A percentile compares a stretch with the other conserved stretches of the same genome.
Evolutionary conservation across 2,329 filamentous ascomycete genomes (phyloP).

Genomic region (Didymellaceae sp.): DNA sequence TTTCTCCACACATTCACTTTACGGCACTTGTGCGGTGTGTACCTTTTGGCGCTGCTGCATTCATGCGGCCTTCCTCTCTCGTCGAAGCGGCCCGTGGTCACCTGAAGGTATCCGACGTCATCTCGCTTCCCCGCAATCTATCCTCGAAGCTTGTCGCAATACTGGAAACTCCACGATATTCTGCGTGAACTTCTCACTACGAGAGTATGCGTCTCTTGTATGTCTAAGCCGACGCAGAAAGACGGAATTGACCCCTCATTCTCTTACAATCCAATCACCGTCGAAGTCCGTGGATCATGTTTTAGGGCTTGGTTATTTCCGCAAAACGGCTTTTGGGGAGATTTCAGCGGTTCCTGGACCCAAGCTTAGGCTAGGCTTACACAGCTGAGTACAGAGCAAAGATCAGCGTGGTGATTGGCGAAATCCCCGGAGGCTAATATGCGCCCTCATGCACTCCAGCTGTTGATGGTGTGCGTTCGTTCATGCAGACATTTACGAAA

Average conservation of each 20-base stretch:
- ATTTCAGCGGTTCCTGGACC: constrained; percentile 1
- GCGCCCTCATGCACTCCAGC: constrained; percentile 8
- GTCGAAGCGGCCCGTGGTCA: constrained; percentile 17
- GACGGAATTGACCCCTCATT: not conserved
- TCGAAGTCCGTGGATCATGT: constrained; percentile 4
- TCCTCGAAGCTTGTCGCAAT: not conserved
- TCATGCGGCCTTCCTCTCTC: constrained; percentile 14
- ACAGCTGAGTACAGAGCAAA: not conserved
- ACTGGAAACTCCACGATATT: not conserved
- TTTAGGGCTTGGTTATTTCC: constrained; percentile 9
- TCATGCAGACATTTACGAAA: constrained; percentile 9
- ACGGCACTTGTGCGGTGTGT: constrained; percentile 4
- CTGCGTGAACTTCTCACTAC: too few species aligned
- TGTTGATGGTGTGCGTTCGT: constrained; percentile 10
- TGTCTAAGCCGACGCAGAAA: not conserved
- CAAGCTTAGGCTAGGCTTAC: constrained; percentile 9
- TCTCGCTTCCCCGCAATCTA: constrained; percentile 15
- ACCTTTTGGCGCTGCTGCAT: constrained; percentile 4
- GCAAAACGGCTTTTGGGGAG: not conserved
- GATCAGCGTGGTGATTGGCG: constrained; percentile 8
- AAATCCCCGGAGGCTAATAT: constrained; percentile 4
- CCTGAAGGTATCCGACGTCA: constrained; percentile 10
- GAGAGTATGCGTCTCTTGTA: not conserved
- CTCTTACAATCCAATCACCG: not conserved
- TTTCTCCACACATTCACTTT: constrained; percentile 11